phyloP scores from a whole-genome alignment of 2,329 filamentous ascomycete genomes.

The Cordyceps cicadae region DNA sequence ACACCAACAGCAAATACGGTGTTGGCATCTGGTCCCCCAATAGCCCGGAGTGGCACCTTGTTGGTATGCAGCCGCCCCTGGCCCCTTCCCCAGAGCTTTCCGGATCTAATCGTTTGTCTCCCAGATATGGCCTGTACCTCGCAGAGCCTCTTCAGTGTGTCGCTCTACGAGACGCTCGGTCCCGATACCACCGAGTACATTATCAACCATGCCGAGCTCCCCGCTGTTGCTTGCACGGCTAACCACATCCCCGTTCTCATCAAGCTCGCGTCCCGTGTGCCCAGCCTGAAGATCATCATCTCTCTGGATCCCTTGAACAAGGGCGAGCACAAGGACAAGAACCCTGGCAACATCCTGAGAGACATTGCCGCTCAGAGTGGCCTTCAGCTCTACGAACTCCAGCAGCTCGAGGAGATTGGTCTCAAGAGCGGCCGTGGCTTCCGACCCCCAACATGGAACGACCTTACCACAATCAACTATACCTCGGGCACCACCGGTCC shows the following conservation, averaged over 20 bases:
- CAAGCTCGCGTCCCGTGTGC: constrained; percentile 68
- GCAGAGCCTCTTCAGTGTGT: constrained; percentile 81
- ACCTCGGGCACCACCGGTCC: constrained; percentile 52
- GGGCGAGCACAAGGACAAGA: constrained; percentile 67
- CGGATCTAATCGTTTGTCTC: neutral
- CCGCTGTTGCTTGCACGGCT: constrained; percentile 69
- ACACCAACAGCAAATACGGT: constrained; percentile 55
- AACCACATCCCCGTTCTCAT: constrained; percentile 74
- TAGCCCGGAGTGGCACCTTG: constrained; percentile 79
- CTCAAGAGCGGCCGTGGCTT: constrained; percentile 59
- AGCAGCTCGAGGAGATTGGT: constrained; percentile 75
- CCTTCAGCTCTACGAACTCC: constrained; percentile 69
- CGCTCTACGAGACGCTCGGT: constrained; percentile 92
- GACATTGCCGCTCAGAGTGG: constrained; percentile 66
- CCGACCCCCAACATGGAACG: constrained; percentile 65
- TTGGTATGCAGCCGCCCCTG: constrained; percentile 38
- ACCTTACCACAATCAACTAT: constrained; percentile 77
- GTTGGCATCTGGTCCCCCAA: constrained; percentile 84
- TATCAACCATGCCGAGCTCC: constrained; percentile 77
- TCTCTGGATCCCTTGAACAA: constrained; percentile 75
- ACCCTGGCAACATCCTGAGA: constrained; percentile 71
- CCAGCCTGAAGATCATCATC: constrained; percentile 78
- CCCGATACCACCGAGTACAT: constrained; percentile 94
- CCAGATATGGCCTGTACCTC: constrained; percentile 78
- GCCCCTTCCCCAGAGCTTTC: neutral